Evolutionary conservation across 1,284 basidiomycete genomes (phyloP).

Genomic region (Ganoderma meredithae): DNA sequence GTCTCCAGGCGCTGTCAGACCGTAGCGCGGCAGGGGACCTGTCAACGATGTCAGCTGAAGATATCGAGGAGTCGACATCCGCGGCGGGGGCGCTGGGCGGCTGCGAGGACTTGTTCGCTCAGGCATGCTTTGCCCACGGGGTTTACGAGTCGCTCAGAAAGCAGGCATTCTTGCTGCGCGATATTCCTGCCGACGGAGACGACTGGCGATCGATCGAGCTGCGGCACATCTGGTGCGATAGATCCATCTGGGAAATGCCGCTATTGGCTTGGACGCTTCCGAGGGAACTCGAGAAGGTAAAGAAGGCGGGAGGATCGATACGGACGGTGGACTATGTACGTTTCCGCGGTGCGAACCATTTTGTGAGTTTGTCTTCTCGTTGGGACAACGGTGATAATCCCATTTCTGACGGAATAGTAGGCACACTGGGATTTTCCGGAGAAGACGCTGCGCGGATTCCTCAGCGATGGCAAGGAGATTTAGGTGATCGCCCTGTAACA

Average conservation of each 20-base stretch:
- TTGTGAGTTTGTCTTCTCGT: constrained; percentile 24
- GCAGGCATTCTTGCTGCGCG: constrained; percentile 5
- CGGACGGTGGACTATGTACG: constrained; percentile 18
- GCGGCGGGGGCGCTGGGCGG: background rate
- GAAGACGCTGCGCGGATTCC: background rate
- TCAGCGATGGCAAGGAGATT: background rate
- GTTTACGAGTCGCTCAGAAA: background rate
- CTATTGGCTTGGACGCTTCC: constrained; percentile 11
- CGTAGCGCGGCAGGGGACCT: constrained; percentile 21
- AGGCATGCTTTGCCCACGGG: background rate
- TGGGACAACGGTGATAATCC: background rate
- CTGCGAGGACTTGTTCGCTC: constrained; percentile 1
- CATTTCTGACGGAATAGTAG: background rate
- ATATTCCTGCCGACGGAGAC: constrained; percentile 6
- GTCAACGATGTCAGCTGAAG: constrained; percentile 24
- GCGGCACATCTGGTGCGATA: constrained; percentile 21
- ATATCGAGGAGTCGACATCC: constrained; percentile 13
- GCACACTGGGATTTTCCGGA: constrained; percentile 4
- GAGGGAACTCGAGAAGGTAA: constrained; percentile 8
- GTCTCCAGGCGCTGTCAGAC: constrained; percentile 21
- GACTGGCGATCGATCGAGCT: constrained; percentile 14
- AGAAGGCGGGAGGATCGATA: constrained; percentile 8
- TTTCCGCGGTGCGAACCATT: constrained; percentile 31
- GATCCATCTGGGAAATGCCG: constrained; percentile 28
- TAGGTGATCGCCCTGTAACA: background rate